phyloP scores from a whole-genome alignment of 129 eudicot species.

The Centella asiatica region DNA sequence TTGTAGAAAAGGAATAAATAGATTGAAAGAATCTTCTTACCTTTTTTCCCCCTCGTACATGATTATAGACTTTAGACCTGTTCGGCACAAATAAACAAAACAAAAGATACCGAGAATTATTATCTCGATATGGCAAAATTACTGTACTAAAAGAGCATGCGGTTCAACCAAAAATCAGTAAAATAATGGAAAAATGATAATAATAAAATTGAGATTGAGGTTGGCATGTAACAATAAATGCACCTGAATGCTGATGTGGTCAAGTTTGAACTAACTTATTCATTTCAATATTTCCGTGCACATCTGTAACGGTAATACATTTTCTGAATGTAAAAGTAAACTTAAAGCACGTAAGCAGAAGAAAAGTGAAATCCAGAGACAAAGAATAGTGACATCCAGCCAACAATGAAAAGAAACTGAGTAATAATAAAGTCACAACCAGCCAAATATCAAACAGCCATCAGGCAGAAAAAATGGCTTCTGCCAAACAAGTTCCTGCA shows the following conservation, averaged over 20 bases:
- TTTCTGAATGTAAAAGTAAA: background rate
- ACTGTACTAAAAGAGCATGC: too few species aligned
- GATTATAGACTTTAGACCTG: too few species aligned
- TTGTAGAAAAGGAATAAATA: too few species aligned
- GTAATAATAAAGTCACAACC: background rate
- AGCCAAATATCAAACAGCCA: background rate
- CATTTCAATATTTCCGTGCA: background rate
- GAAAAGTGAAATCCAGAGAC: background rate
- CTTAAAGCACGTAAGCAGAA: background rate
- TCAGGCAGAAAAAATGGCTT: conserved; percentile 26
- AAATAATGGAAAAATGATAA: background rate
- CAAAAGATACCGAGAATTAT: too few species aligned
- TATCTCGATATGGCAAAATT: too few species aligned
- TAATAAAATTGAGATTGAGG: too few species aligned
- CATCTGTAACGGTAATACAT: too few species aligned
- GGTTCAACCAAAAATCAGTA: too few species aligned
- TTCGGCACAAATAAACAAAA: too few species aligned
- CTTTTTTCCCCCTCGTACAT: too few species aligned
- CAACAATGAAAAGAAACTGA: background rate
- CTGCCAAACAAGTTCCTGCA: conserved; percentile 16
- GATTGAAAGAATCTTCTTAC: too few species aligned
- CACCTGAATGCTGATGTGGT: background rate
- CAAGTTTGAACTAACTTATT: background rate
- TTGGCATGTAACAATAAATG: background rate
- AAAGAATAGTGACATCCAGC: background rate